Base-by-base conservation (phyloP, 345 rosid species). In the Pistacia integerrima region DNA sequence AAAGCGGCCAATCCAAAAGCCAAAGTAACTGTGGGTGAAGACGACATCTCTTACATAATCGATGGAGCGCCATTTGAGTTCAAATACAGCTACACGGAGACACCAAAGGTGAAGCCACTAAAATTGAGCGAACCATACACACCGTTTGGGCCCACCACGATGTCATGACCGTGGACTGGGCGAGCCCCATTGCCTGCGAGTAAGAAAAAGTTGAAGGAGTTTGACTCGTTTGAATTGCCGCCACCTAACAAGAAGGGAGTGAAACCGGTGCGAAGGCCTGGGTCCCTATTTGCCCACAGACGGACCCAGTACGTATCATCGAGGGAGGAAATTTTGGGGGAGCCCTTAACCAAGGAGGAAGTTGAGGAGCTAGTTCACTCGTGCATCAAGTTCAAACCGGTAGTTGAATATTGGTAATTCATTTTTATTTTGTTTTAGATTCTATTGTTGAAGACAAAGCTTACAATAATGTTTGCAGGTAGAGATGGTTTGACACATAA, bases 401-500 rank as follows among this genome's bases (percentile, higher is more conserved):
- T 97, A 93, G 75, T 71, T 95, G 89, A 92, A 96, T 86, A 88
- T 96, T 87, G 97, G 98, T 95, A 89, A 20, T 51, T 3, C 11
- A 6, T 36, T 36, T 3, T n/a, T n/a, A 18, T 65, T 60, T 22
- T 44, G 13, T 36, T 56, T 25, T 48, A n/a, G 48, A 18, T n/a
- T 22, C 74, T 70, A 1, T n/a, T 22, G 7, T n/a, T 35, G 48
- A 49, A 30, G 10, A 60, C 9, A 8, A 67, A 18, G 72, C 38
- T 54, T 33, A 13, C 28, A 41, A 5, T 41, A 13, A 44, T 78
- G 63, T 72, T n/a, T 63, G 77, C 81, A 95, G 99, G 98, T 54
- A 96, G 99, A 82, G 99, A 96, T 92, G 98, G 99, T 13, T 87
- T 96, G 73, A 92, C 97, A 1, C 99, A 93, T 85, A 93, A 93